Evolutionary conservation across 225 moss, liverwort and hornwort genomes (phyloP), one percentile per base, ranked within the genome.

Genomic region (Neckera pumila): DNA sequence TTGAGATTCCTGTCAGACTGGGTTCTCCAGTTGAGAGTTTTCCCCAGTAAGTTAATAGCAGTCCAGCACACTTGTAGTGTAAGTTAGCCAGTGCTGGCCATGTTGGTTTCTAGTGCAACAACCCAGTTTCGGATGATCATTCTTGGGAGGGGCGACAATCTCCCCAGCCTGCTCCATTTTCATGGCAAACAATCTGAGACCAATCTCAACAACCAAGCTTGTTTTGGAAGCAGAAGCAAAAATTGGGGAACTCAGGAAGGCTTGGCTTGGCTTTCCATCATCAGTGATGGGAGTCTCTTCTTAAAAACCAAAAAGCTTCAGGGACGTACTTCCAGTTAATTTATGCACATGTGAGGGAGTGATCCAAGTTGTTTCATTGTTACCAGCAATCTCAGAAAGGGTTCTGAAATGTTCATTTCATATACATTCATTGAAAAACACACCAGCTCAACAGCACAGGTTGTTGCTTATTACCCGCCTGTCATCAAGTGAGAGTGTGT

Each of bases 141-240:
- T 90, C 85, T 90, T 28, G 90, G 88, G 85, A 8, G 18, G 2
- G 25, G 88, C 2, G 85, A 76, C 69, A 47, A 90, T 90, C 91
- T 79, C 42, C 0, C 1, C 27, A n/a, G n/a, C 16, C 77, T 78
- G 78, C 38, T 78, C 57, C 78, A 2, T 6, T 78, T 57, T 7
- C 78, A 57, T 57, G 56, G 57, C n/a, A 56, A 56, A 78, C 57
- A 57, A 78, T 78, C 56, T 15, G 77, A 4, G 4, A 77, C 25
- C 57, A 57, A 78, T 78, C 78, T 27, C 78, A 89, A 89, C 91
- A 57, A 89, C 89, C 88, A 63, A 30, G 71, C 86, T 85, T 84
- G 63, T 16, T 8, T 56, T 1, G 3, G 58, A 79, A 79, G 23
- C 8, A 10, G 58, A 79, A 79, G 23, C 8, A 10, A 45, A 23